Base-by-base conservation (phyloP, 2,329 filamentous ascomycete species). In the Arthroderma uncinatum region DNA sequence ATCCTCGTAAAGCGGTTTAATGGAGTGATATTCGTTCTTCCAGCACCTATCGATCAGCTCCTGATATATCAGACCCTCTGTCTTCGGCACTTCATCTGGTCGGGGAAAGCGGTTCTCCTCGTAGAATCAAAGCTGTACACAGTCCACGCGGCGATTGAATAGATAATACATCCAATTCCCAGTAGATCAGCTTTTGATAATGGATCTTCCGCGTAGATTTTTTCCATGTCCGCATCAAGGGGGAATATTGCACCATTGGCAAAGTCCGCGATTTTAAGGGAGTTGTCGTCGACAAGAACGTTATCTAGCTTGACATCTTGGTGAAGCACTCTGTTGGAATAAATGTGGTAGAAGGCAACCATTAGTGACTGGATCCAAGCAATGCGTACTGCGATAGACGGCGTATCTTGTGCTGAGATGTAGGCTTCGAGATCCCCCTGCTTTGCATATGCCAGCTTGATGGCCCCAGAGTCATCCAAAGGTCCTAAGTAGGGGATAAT, bases 231-330 rank as follows among this genome's bases (percentile, higher is more conserved):
- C 10, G 52, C 33, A 48, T 60, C 56, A 1, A 52, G 47, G 19
- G 58, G 58, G 55, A 60, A 58, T n/a, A 61, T 57, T 4, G 50
- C 47, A 23, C 60, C 56, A 14, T 60, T 58, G 54, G 54, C 59
- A 56, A 60, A 62, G 47, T 58, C 61, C 16, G 42, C 34, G 50
- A 60, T 16, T 36, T 58, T 60, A 25, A 58, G 37, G 8, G 25
- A 53, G 23, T 56, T 52, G 14, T 58, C 9, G 33, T 54, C 28
- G 4, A 62, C 33, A 19, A 62, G 48, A 14, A 62, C 55, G 23
- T 62, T 61, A 54, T 61, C 53, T 16, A 57, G 42, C 34, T 62
- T 62, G 36, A 62, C 53, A 19, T 62, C 58, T 19, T 62, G 60
- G 28, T 60, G 60, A n/a, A 61, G 52, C 5, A 62, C 60, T 16